These are phyloP conservation scores for Lolium multiflorum DNA, from an alignment of 176 grass and related monocot species.

Conservation along the genomic window DNA sequence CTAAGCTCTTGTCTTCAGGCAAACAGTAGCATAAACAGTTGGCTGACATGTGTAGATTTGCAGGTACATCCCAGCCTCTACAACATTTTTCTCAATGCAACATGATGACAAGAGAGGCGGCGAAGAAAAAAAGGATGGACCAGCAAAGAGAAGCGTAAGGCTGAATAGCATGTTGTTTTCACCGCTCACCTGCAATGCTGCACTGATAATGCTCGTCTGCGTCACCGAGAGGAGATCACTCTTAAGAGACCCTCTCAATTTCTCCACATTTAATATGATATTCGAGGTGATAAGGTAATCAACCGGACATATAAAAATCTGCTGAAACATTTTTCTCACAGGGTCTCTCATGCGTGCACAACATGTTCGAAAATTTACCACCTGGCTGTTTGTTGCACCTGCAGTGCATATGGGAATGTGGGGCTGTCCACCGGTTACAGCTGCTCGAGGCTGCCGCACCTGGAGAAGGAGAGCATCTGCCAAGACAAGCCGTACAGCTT, in stretches of 20 bases:
- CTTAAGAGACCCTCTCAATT: constrained; percentile 72
- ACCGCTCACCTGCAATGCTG: constrained; percentile 37
- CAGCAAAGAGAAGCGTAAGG: neutral
- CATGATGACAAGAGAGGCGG: neutral
- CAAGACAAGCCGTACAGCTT: constrained; percentile 62
- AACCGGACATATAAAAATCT: neutral
- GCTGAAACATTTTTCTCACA: neutral
- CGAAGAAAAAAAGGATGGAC: neutral
- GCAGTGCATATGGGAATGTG: constrained; percentile 69
- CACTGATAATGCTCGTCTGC: constrained; percentile 55
- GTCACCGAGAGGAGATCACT: constrained; percentile 74
- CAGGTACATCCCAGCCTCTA: constrained; percentile 66
- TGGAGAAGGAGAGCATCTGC: constrained; percentile 41
- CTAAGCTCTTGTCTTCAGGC: neutral
- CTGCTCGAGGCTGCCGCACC: constrained; percentile 57
- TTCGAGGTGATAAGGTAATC: constrained; percentile 75
- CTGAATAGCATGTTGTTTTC: constrained; percentile 45
- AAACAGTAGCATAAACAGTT: neutral
- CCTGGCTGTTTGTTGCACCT: neutral
- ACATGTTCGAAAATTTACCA: neutral
- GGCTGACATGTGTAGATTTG: neutral
- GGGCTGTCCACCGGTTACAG: constrained; percentile 76
- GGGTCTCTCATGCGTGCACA: too few species aligned
- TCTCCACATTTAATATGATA: constrained; percentile 70
- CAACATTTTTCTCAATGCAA: constrained; percentile 43